Conservation (phyloP, 495 filamentous ascomycete species). For the Cercophora sp. region DNA sequence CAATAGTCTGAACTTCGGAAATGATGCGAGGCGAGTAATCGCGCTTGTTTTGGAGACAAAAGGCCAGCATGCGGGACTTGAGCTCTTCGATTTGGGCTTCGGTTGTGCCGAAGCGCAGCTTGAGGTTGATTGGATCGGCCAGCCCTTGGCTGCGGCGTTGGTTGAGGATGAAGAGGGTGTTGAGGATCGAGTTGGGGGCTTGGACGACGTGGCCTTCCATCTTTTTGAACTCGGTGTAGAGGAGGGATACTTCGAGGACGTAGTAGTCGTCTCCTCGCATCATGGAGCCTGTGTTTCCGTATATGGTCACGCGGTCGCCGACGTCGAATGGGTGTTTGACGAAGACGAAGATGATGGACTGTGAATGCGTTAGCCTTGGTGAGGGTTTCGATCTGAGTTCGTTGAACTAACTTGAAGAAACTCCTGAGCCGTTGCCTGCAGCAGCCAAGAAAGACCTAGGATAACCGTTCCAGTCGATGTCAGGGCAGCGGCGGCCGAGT, state of each 20-base stretch:
- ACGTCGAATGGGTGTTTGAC: constrained; percentile 98
- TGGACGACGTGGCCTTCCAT: constrained; percentile 95
- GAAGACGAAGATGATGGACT: constrained; percentile 92
- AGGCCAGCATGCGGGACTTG: constrained; percentile 77
- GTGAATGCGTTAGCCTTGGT: background rate
- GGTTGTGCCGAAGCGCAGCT: constrained; percentile 85
- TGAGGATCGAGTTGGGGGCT: constrained; percentile 90
- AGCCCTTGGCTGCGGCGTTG: constrained; percentile 85
- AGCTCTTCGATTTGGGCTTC: constrained; percentile 82
- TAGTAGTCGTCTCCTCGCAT: constrained; percentile 89
- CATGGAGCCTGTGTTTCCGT: constrained; percentile 77
- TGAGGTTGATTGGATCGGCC: constrained; percentile 80
- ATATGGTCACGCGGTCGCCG: constrained; percentile 86
- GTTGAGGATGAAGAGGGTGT: constrained; percentile 91
- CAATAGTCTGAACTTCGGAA: constrained; percentile 71
- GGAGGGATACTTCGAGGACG: constrained; percentile 88
- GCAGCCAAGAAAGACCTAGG: constrained; percentile 85
- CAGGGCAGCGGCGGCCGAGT: constrained; percentile 76
- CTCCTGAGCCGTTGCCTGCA: constrained; percentile 88
- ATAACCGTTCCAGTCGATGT: constrained; percentile 83
- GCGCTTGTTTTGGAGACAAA: constrained; percentile 79
- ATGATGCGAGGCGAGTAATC: constrained; percentile 89
- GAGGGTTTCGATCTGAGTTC: background rate
- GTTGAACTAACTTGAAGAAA: constrained; percentile 53
- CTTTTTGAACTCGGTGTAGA: constrained; percentile 98